Evolutionary conservation across 129 eudicot species (phyloP), one percentile per base, ranked within the genome.

Genomic region (Flaveria trinervia): DNA sequence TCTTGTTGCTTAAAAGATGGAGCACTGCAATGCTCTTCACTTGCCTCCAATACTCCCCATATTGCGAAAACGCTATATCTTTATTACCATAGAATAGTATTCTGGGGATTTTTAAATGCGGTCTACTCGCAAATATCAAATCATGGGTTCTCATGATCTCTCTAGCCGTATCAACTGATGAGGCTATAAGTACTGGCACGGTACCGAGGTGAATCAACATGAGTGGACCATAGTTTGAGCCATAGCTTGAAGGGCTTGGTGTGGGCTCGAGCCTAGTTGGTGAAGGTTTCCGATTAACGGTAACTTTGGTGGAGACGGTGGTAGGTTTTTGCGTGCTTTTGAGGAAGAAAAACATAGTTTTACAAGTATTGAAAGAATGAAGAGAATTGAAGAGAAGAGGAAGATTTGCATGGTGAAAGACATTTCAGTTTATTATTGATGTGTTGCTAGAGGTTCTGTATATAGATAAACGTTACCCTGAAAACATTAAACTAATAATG

Each of bases 1-100:
- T 57, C 12, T 57, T 57, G 65, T 57, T 57, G 30, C 65, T 57
- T 57, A 57, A 57, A 57, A 57, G 65, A 57, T 57, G 65, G 65
- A 22, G 65, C 0, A 57, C 30, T 1, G 33, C 65, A 57, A 57
- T 57, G 65, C 65, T 57, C 65, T 57, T 57, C 13, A 57, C 65
- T 0, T 57, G 65, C 33, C 65, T 57, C 65, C 65, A 57, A 62
- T 62, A 62, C 68, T 62, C 68, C 28, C 68, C 68, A 1, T 55
- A 55, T 55, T 55, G 61, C 12, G 61, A 55, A 55, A 55, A 55
- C 1, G 61, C 61, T 7, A 55, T 55, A 3, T 55, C 61, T 18
- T 55, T 17, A 23, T 8, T 5, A 3, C 1, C 26, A 8, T 55
- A 55, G 18, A 6, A 12, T 12, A 62, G 5, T 23, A 7, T 59